Conservation (phyloP, 495 filamentous ascomycete species). For the Daldinia vernicosa region DNA sequence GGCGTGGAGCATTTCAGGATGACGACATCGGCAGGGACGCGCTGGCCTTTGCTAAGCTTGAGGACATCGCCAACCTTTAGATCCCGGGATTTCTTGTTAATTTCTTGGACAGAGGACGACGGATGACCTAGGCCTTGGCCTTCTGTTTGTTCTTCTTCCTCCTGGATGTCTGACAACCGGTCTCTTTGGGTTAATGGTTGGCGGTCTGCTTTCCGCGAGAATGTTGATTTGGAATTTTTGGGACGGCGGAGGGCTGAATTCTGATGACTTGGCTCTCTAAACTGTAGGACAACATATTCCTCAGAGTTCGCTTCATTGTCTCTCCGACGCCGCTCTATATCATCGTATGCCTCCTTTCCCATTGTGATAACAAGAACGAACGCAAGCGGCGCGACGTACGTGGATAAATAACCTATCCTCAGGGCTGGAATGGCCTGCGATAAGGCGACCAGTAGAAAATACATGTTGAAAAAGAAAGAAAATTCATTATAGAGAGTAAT, state of each 20-base stretch:
- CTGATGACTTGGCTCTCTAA: constrained; percentile 60
- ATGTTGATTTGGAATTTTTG: constrained; percentile 51
- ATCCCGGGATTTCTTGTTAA: constrained; percentile 83
- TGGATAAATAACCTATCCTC: constrained; percentile 92
- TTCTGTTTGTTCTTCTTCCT: constrained; percentile 63
- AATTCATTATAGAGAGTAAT: constrained; percentile 98
- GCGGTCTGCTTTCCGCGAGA: constrained; percentile 48
- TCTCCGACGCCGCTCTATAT: constrained; percentile 82
- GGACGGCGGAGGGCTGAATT: constrained; percentile 40
- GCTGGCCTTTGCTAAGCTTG: constrained; percentile 87
- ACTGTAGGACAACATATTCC: constrained; percentile 79
- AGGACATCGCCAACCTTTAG: constrained; percentile 95
- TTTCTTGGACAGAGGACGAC: constrained; percentile 64
- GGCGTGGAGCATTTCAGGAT: constrained; percentile 84
- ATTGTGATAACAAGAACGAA: constrained; percentile 92
- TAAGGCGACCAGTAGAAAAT: constrained; percentile 93
- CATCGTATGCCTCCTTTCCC: constrained; percentile 95
- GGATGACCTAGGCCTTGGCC: constrained; percentile 50
- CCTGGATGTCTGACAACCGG: constrained; percentile 61
- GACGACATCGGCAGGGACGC: constrained; percentile 93
- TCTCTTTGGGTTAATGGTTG: constrained; percentile 43
- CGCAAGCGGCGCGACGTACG: constrained; percentile 90
- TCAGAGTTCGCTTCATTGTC: constrained; percentile 97
- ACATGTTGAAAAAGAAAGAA: constrained; percentile 99
- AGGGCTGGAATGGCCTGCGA: constrained; percentile 90